These are phyloP conservation scores for Phytophthora citricola DNA, from an alignment of 352 stramenopile genomes.

Conservation along the genomic window DNA sequence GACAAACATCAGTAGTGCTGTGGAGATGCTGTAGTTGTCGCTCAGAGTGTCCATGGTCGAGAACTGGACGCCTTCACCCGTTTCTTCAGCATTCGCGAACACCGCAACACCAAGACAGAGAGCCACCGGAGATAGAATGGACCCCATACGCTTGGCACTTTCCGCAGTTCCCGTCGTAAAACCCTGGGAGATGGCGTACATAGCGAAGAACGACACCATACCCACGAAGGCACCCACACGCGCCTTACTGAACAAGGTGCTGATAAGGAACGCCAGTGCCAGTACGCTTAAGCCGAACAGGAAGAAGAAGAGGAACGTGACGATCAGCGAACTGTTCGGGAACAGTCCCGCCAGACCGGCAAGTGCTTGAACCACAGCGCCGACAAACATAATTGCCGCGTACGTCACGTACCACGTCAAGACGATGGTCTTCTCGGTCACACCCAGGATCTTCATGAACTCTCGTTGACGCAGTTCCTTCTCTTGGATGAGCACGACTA, in stretches of 20 bases:
- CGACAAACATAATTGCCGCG: slow-evolving; percentile 77
- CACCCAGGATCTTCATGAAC: slow-evolving; percentile 91
- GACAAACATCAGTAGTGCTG: slow-evolving; percentile 72
- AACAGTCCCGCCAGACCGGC: slow-evolving; percentile 51
- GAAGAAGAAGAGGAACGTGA: slow-evolving; percentile 86
- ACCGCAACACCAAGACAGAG: slow-evolving; percentile 72
- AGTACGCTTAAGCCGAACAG: slow-evolving; percentile 61
- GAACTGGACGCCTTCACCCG: slow-evolving; percentile 48
- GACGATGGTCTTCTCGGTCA: slow-evolving; percentile 76
- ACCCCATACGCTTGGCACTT: slow-evolving; percentile 47
- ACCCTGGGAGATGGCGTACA: slow-evolving; percentile 68
- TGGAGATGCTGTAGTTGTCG: slow-evolving; percentile 63
- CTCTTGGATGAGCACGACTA: slow-evolving; percentile 88
- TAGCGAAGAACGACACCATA: slow-evolving; percentile 86
- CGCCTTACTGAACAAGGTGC: slow-evolving; percentile 75
- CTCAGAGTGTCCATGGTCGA: slow-evolving; percentile 40
- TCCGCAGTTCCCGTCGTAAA: slow-evolving; percentile 36
- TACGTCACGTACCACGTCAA: slow-evolving; percentile 90
- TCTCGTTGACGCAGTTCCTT: slow-evolving; percentile 91
- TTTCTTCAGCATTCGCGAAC: slow-evolving; percentile 54
- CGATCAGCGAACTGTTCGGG: slow-evolving; percentile 44
- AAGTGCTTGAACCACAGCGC: slow-evolving; percentile 58
- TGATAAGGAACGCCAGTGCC: slow-evolving; percentile 54
- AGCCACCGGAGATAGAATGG: slow-evolving; percentile 58
- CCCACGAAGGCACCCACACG: slow-evolving; percentile 66